A percentile compares a stretch with the other conserved stretches of the same genome.
These are phyloP conservation scores for Collybia sordida DNA, from an alignment of 768 basidiomycete genomes.

Conservation along the genomic window DNA sequence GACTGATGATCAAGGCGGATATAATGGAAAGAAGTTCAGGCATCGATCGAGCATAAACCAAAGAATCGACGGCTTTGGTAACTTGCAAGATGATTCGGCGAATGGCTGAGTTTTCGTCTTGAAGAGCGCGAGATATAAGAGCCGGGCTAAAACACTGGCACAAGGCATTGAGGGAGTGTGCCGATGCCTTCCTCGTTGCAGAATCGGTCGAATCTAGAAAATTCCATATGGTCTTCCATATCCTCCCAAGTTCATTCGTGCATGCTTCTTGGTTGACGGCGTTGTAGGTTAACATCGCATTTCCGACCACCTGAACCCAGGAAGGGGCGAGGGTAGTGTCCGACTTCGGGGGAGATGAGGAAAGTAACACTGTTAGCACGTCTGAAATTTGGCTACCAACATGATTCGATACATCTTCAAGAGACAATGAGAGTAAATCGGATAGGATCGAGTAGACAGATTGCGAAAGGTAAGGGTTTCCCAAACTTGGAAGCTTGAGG, in stretches of 20 bases:
- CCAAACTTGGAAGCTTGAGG: constrained; percentile 81
- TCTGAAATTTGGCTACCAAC: constrained; percentile 54
- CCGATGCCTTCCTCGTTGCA: constrained; percentile 60
- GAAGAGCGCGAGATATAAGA: constrained; percentile 54
- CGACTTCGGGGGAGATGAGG: constrained; percentile 67
- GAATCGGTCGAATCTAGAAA: constrained; percentile 74
- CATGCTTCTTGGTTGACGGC: constrained; percentile 48
- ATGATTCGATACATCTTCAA: constrained; percentile 48
- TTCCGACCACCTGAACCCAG: constrained; percentile 79
- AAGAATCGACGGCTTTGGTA: constrained; percentile 66
- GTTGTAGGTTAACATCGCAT: constrained; percentile 66
- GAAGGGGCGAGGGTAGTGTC: constrained; percentile 68
- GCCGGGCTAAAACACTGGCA: constrained; percentile 69
- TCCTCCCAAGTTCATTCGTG: constrained; percentile 52
- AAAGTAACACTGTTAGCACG: constrained; percentile 66
- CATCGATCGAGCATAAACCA: constrained; percentile 72
- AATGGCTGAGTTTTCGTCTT: constrained; percentile 55
- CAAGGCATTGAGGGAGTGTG: constrained; percentile 60
- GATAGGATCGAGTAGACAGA: constrained; percentile 85
- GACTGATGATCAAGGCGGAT: constrained; percentile 63
- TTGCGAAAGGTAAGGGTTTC: constrained; percentile 87
- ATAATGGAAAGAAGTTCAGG: constrained; percentile 78
- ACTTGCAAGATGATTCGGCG: constrained; percentile 62
- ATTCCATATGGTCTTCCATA: constrained; percentile 75
- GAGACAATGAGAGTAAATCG: constrained; percentile 63